Evolutionary conservation across 2,329 filamentous ascomycete species (phyloP), one percentile per base, ranked within the genome.

Genomic region (Aspergillus awamori): DNA sequence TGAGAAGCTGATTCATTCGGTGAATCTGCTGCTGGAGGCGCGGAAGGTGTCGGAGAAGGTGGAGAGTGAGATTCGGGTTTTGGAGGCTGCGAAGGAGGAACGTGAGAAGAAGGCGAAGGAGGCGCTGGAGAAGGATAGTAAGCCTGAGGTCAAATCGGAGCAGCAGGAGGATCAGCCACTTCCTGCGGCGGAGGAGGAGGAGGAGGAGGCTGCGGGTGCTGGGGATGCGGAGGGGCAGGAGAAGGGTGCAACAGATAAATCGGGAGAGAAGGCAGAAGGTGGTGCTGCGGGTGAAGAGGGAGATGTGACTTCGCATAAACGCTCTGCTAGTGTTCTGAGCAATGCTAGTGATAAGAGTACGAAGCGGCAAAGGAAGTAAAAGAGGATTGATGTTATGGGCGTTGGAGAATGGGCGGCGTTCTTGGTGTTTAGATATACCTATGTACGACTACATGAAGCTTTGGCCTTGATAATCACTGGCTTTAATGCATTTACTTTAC

Each of bases 251-350:
- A 52, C 61, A 26, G 33, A 36, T 36, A 11, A 36, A 36, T 13
- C 33, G 33, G 33, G 33, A 5, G 28, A 30, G 28, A 39, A 48
- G 5, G 47, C 62, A n/a, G 47, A 13, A 5, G 57, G 60, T 57
- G 65, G 59, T 43, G 65, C 59, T 47, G 67, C 63, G 4, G 59
- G 64, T 38, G 65, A 58, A 49, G 69, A 62, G 11, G 59, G 51
- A 48, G 68, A 71, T 36, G 62, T 63, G 7, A 62, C 61, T 20
- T 67, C 64, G 11, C 88, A 90, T 65, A 96, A 96, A 80, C 85
- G 92, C 61, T 95, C 92, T 73, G 91, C 91, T 1, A 96, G 92
- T 74, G 91, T 93, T 33, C 75, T 96, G 57, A 94, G 91, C 74
- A 80, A 82, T 15, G 79, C 80, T 5, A 92, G 89, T 73, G 88